Conservation (phyloP, 345 rosid species). For the Hevea brasiliensis region DNA sequence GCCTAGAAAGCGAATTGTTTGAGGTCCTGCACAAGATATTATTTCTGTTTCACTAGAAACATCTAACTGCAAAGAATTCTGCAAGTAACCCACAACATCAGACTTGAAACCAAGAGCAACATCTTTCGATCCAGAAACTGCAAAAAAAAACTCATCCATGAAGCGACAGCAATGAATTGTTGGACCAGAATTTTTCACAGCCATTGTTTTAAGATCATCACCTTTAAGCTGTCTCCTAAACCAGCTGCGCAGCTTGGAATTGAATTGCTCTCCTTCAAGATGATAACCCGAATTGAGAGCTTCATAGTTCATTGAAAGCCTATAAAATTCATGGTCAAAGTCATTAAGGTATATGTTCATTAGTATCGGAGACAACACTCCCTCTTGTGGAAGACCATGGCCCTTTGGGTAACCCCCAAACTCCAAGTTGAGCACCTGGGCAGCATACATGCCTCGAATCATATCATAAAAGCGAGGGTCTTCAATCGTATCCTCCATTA, state of each 20-base stretch:
- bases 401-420: constrained; percentile 93
- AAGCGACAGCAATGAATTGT: constrained; percentile 69
- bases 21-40: constrained; percentile 45
- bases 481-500: constrained; percentile 62
- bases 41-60: constrained; percentile 44
- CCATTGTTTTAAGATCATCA: constrained; percentile 24
- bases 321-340: constrained; percentile 66
- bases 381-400: constrained; percentile 97
- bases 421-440: constrained; percentile 67
- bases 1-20: constrained; percentile 67
- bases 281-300: constrained; percentile 47
- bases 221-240: constrained; percentile 77
- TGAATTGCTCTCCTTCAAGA: constrained; percentile 26
- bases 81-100: constrained; percentile 53
- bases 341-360: constrained; percentile 78
- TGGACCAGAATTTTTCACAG: constrained; percentile 32
- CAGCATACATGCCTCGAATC: constrained; percentile 67
- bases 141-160: constrained; percentile 84
- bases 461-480: constrained; percentile 50
- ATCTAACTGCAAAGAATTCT: constrained; percentile 48
- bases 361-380: constrained; percentile 70
- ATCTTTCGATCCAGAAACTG: constrained; percentile 64
- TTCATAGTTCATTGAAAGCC: constrained; percentile 78
- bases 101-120: constrained; percentile 55
- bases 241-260: constrained; percentile 75